phyloP scores from a whole-genome alignment of 108 stramenopile genomes.

The Bacterosira constricta region DNA sequence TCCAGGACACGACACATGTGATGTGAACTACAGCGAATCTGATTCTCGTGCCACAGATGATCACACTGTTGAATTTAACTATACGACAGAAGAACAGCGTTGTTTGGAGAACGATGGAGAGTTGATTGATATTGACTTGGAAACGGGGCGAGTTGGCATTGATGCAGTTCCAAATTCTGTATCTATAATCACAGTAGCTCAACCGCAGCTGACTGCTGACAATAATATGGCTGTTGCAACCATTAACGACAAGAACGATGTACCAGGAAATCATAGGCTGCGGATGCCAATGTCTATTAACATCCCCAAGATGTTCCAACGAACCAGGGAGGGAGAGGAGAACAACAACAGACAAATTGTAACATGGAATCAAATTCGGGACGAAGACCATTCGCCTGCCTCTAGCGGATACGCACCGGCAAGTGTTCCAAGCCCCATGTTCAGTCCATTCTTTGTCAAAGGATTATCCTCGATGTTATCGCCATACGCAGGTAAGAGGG shows the following conservation, averaged over 20 bases:
- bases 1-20: not conserved
- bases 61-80: not conserved
- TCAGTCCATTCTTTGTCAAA: constrained; percentile 21
- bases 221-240: too few species aligned
- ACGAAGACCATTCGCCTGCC: constrained; percentile 23
- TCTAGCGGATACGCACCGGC: constrained; percentile 39
- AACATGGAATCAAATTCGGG: constrained; percentile 34
- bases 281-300: constrained; percentile 25
- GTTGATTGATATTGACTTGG: constrained; percentile 12
- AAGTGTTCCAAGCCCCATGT: constrained; percentile 24
- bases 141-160: not conserved
- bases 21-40: not conserved
- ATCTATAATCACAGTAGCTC: not conserved
- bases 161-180: constrained; percentile 3
- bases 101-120: not conserved
- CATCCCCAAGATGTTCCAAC: constrained; percentile 14
- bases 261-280: not conserved
- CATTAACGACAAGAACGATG: not conserved
- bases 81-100: not conserved
- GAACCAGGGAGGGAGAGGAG: not conserved
- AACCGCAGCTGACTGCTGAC: not conserved
- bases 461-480: constrained; percentile 14
- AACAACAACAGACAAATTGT: constrained; percentile 4
- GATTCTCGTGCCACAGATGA: not conserved
- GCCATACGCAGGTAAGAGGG: not conserved